Percentiles rank a stretch among this genome's conserved stretches.
These are phyloP conservation scores for Miamiensis avidus DNA, from an alignment of 169 alveolate genomes.

Conservation along the genomic window DNA sequence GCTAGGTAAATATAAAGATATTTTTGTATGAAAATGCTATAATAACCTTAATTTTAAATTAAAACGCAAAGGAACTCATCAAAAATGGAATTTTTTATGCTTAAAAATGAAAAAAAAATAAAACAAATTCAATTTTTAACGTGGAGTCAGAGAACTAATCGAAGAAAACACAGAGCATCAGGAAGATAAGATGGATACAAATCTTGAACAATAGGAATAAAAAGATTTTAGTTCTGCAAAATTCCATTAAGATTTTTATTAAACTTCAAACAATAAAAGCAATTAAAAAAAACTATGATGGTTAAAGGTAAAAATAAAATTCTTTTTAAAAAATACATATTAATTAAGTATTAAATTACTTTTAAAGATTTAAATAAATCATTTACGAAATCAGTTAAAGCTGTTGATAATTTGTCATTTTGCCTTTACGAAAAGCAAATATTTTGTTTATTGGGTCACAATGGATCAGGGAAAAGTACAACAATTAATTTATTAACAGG, in stretches of 20 bases:
- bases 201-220: neutral
- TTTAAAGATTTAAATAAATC: slow-evolving; percentile 54
- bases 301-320: neutral
- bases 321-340: neutral
- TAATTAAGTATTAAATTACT: too few species aligned
- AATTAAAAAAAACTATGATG: too few species aligned
- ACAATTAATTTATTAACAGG: slow-evolving; percentile 85
- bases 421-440: slow-evolving; percentile 23
- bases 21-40: too few species aligned
- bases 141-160: neutral
- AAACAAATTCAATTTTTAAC: neutral
- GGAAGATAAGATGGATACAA: neutral
- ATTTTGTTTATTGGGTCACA: slow-evolving; percentile 85
- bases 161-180: too few species aligned
- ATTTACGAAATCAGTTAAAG: slow-evolving; percentile 57
- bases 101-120: neutral
- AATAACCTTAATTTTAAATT: too few species aligned
- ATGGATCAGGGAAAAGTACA: slow-evolving; percentile 92
- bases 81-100: neutral
- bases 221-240: neutral
- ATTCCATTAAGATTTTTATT: neutral
- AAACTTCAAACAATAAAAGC: too few species aligned
- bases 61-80: neutral
- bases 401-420: slow-evolving; percentile 65
- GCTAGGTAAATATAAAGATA: too few species aligned